Percentiles rank a stretch among this genome's conserved stretches.
Conservation (phyloP, 2,329 filamentous ascomycete species). For the Pseudopithomyces maydicus region DNA sequence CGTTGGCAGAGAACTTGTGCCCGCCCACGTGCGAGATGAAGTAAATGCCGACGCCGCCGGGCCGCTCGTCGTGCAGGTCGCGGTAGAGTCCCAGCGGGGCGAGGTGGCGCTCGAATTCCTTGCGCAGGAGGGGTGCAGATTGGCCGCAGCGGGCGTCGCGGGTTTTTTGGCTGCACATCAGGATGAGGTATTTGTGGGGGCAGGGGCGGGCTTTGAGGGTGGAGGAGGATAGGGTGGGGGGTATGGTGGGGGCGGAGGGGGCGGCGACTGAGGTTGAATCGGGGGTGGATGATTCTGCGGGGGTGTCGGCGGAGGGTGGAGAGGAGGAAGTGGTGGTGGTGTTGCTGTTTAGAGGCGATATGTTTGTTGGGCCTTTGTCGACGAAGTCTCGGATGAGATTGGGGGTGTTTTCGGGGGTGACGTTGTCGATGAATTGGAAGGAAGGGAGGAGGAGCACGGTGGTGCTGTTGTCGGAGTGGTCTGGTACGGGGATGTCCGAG, state of each 20-base stretch:
- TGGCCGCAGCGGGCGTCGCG: conserved; percentile 94
- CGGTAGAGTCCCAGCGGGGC: conserved; percentile 83
- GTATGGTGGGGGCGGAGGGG: conserved; percentile 25
- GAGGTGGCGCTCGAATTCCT: conserved; percentile 88
- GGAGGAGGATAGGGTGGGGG: conserved; percentile 37
- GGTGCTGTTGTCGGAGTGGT: conserved; percentile 67
- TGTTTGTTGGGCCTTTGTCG: conserved; percentile 74
- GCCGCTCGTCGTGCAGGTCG: conserved; percentile 84
- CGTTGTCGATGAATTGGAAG: conserved; percentile 82
- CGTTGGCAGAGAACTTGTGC: conserved; percentile 94
- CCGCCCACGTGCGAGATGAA: conserved; percentile 97
- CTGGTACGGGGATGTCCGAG: conserved; percentile 84
- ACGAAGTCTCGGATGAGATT: conserved; percentile 74
- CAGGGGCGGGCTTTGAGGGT: conserved; percentile 66
- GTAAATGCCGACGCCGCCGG: conserved; percentile 92
- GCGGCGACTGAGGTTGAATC: conserved; percentile 1
- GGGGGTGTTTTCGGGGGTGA: conserved; percentile 75
- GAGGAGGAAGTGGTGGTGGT: conserved; percentile 15
- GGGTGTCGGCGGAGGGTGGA: background rate
- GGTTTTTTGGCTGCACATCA: conserved; percentile 94
- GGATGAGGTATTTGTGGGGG: conserved; percentile 83
- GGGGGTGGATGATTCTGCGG: background rate
- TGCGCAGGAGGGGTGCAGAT: conserved; percentile 84
- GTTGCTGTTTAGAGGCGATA: conserved; percentile 58
- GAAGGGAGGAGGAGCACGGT: conserved; percentile 83